A percentile compares a stretch with the other conserved stretches of the same genome.
These are phyloP conservation scores for Oropetium thomaeum DNA, from an alignment of 176 grass and related monocot genomes.

Conservation along the genomic window DNA sequence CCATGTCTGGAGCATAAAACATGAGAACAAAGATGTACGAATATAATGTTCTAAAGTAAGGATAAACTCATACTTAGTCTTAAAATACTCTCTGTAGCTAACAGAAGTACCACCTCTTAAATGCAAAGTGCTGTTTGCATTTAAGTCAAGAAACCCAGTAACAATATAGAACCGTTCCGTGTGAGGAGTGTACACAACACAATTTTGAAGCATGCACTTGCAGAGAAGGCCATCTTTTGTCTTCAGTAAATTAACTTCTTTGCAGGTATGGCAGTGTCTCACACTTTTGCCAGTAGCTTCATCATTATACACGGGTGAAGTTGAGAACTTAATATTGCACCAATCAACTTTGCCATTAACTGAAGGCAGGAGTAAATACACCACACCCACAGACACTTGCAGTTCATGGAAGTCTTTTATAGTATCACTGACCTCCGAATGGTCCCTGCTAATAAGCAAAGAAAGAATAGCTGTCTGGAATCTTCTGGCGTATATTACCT, in stretches of 20 bases:
- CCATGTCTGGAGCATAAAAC: conserved; percentile 38
- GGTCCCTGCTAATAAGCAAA: conserved; percentile 52
- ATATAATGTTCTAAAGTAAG: conserved; percentile 7
- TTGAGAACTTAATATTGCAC: conserved; percentile 48
- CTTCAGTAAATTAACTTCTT: conserved; percentile 44
- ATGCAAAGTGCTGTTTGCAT: conserved; percentile 41
- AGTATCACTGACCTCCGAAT: conserved; percentile 33
- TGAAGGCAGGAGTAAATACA: conserved; percentile 71
- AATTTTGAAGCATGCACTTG: conserved; percentile 56
- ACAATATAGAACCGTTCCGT: conserved; percentile 35
- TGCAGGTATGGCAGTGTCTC: conserved; percentile 39
- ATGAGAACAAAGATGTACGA: not conserved
- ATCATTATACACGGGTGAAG: conserved; percentile 37
- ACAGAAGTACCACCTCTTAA: conserved; percentile 28
- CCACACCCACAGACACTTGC: conserved; percentile 39
- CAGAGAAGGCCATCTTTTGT: conserved; percentile 55
- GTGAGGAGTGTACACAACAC: conserved; percentile 59
- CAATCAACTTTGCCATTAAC: conserved; percentile 68
- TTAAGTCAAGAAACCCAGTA: conserved; percentile 43
- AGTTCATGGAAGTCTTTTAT: conserved; percentile 36
- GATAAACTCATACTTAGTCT: conserved; percentile 42
- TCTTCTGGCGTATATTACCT: conserved; percentile 61
- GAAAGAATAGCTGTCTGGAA: conserved; percentile 66
- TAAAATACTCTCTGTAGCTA: conserved; percentile 48
- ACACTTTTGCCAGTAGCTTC: conserved; percentile 15